Percentiles rank a stretch among this genome's conserved stretches.
These are phyloP conservation scores for Globisporangium alternatum DNA, from an alignment of 352 stramenopile species.

Conservation along the genomic window DNA sequence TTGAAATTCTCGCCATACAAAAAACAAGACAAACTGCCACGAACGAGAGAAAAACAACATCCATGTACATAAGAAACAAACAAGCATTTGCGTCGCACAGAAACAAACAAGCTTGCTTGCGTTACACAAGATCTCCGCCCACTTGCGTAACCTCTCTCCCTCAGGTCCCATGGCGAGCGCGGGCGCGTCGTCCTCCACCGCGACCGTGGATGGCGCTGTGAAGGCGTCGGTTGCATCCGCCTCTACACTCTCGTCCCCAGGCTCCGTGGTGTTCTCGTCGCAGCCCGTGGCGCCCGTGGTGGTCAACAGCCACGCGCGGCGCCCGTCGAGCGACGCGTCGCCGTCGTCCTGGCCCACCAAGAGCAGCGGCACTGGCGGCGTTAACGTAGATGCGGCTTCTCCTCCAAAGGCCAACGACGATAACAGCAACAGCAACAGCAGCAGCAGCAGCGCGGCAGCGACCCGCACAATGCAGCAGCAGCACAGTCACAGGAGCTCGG, in stretches of 20 bases:
- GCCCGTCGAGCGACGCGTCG: conserved; percentile 18
- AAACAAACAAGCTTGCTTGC: neutral
- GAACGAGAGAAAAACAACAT: neutral
- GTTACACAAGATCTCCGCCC: neutral
- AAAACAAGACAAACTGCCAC: neutral
- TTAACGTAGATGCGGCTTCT: neutral
- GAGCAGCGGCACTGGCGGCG: neutral
- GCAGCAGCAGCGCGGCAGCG: neutral
- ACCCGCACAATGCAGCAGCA: neutral
- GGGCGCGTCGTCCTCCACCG: neutral
- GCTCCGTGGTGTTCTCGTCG: conserved; percentile 35
- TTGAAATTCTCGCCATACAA: neutral
- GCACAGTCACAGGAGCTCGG: neutral
- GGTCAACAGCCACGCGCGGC: conserved; percentile 24
- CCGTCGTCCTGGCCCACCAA: neutral
- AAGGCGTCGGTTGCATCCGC: neutral
- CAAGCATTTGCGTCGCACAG: neutral
- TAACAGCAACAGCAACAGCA: conserved; percentile 2
- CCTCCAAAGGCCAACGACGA: neutral
- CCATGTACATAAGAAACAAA: neutral
- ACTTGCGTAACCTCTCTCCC: neutral
- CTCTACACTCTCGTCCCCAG: conserved; percentile 19
- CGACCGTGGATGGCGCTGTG: neutral
- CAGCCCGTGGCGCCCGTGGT: conserved; percentile 32
- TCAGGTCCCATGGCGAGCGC: neutral